phyloP scores from a whole-genome alignment of 1,284 basidiomycete species.

The Xerocomus amazonicus region DNA sequence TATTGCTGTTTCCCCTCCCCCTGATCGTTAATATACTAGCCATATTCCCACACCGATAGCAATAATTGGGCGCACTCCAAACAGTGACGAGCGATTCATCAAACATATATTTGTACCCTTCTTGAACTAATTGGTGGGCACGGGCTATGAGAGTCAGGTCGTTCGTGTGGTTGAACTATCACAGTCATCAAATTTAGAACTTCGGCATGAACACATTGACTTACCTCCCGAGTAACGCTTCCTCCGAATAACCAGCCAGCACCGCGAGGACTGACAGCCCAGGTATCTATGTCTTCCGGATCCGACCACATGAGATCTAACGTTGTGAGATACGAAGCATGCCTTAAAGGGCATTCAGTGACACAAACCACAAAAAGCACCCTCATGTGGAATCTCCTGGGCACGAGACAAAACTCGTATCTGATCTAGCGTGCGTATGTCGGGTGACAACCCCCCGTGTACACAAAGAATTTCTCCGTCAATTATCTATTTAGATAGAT shows the following conservation, averaged over 20 bases:
- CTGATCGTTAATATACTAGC: conserved; percentile 73
- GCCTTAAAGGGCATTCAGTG: background rate
- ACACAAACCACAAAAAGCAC: conserved; percentile 87
- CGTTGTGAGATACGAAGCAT: background rate
- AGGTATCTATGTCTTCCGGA: conserved; percentile 92
- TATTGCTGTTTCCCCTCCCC: conserved; percentile 53
- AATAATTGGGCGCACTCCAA: conserved; percentile 98
- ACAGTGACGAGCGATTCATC: conserved; percentile 93
- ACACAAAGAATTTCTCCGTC: conserved; percentile 90
- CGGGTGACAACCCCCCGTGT: conserved; percentile 90
- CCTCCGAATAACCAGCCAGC: conserved; percentile 96
- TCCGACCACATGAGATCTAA: conserved; percentile 97
- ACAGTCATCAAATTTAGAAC: conserved; percentile 2
- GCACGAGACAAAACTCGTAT: conserved; percentile 88
- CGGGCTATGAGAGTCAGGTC: conserved; percentile 81
- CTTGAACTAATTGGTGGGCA: conserved; percentile 94
- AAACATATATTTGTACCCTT: conserved; percentile 99
- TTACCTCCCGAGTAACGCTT: conserved; percentile 80
- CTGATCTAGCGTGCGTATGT: conserved; percentile 90
- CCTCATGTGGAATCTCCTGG: conserved; percentile 95
- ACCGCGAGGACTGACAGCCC: conserved; percentile 92
- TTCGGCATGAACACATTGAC: background rate
- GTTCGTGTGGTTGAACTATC: conserved; percentile 90
- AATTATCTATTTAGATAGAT: conserved; percentile 64
- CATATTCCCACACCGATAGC: conserved; percentile 81